Evolutionary conservation across 2,329 filamentous ascomycete genomes (phyloP), one percentile per base, ranked within the genome.

Genomic region (Pseudogymnoascus destructans): DNA sequence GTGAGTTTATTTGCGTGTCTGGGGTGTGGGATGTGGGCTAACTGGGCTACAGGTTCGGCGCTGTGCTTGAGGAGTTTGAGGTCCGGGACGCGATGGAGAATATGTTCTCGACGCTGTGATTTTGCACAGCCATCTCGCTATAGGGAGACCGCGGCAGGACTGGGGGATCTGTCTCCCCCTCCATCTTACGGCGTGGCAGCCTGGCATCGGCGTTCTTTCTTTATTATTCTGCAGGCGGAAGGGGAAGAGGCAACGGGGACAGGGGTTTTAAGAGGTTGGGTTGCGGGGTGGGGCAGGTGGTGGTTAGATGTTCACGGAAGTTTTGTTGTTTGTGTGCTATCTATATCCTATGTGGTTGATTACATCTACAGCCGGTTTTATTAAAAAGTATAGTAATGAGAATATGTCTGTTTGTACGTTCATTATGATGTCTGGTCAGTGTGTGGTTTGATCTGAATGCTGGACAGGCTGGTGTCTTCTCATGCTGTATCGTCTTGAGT

Each of bases 51-150:
- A 81, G 79, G 5, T 87, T 87, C 64, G 84, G 84, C 27, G 83
- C 84, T 30, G 83, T 86, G 0, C 73, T 87, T 60, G 84, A 87
- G 68, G 82, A 86, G 62, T 87, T 86, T 59, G 77, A 79, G 65
- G 71, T 79, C 36, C 72, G 73, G 11, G 69, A 70, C 63, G 67
- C 66, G 21, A 55, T 70, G 30, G 66, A 68, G 55, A 68, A 62
- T 58, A 59, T 67, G 2, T 64, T 69, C n/a, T 64, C 64, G 42
- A 63, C 59, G 10, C 32, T 55, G 32, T 54, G 23, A 32, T 15
- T 54, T n/a, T 38, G 35, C 35, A 38, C 54, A 8, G 11, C 21
- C 3, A 17, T 7, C 35, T 7, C 15, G 17, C 36, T 21, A 40
- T 17, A 30, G 11, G 27, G 27, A 30, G 27, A 30, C 33, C 33